Evolutionary conservation across 2,329 filamentous ascomycete genomes (phyloP).

Genomic region (Fusarium pininemorale): DNA sequence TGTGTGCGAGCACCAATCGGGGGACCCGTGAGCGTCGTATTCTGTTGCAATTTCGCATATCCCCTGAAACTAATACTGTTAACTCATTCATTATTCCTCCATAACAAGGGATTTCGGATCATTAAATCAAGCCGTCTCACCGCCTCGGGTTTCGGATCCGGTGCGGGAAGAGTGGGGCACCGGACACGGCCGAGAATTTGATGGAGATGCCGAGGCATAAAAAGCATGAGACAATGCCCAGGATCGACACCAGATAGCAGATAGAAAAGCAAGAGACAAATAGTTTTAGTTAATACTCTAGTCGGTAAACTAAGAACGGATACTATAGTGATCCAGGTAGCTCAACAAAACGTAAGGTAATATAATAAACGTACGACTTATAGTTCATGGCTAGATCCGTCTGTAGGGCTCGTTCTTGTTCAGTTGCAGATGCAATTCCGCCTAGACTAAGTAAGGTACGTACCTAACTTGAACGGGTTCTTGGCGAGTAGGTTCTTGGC

Average conservation of each 20-base stretch:
- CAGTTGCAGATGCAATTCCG: background rate
- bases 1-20: background rate
- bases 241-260: background rate
- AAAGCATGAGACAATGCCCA: background rate
- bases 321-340: background rate
- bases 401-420: background rate
- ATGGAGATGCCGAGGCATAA: background rate
- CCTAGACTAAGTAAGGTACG: background rate
- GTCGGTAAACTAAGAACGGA: background rate
- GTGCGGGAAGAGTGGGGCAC: background rate
- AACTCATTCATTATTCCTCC: background rate
- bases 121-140: background rate
- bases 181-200: background rate
- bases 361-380: background rate
- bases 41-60: background rate
- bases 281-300: background rate
- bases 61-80: background rate
- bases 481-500: background rate
- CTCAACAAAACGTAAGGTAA: background rate
- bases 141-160: conserved; percentile 1
- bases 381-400: background rate
- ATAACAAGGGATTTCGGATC: background rate
- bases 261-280: background rate
- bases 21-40: background rate
- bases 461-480: background rate